Evolutionary conservation across 2,329 filamentous ascomycete genomes (phyloP).

Genomic region (Pseudocercospora ulei): DNA sequence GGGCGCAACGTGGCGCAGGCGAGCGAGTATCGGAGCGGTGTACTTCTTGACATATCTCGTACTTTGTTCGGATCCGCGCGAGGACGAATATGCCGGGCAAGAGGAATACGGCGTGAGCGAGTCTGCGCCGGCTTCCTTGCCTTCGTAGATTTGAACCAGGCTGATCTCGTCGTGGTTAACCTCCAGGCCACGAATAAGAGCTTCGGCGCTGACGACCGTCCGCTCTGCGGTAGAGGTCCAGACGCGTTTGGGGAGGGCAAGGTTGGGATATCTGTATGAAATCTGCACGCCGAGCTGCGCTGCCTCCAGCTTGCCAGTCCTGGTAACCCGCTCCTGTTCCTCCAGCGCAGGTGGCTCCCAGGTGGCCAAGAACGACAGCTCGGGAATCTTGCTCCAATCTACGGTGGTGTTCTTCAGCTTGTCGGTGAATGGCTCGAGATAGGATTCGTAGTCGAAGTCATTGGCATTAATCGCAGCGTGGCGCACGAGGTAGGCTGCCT

Average conservation of each 20-base stretch:
- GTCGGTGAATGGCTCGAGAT: slow-evolving; percentile 44
- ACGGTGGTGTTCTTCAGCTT: slow-evolving; percentile 53
- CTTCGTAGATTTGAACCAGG: slow-evolving; percentile 49
- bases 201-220: slow-evolving; percentile 50
- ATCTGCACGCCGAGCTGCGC: slow-evolving; percentile 51
- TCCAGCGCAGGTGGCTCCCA: slow-evolving; percentile 49
- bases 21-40: slow-evolving; percentile 51
- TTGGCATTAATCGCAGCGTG: slow-evolving; percentile 47
- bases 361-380: slow-evolving; percentile 47
- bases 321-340: slow-evolving; percentile 51
- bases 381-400: slow-evolving; percentile 49
- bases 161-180: slow-evolving; percentile 46
- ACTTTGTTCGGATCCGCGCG: slow-evolving; percentile 48
- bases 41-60: slow-evolving; percentile 42
- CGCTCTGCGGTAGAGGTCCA: slow-evolving; percentile 57
- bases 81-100: slow-evolving; percentile 54
- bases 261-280: slow-evolving; percentile 49
- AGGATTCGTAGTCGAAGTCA: slow-evolving; percentile 45
- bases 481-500: slow-evolving; percentile 43
- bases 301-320: slow-evolving; percentile 52
- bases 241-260: slow-evolving; percentile 47
- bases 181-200: slow-evolving; percentile 50
- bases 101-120: slow-evolving; percentile 55
- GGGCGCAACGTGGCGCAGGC: slow-evolving; percentile 46
- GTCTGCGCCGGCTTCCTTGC: slow-evolving; percentile 49